Percentiles rank a stretch among this genome's conserved stretches.
Evolutionary conservation across 768 basidiomycete species (phyloP).

Genomic region (Phlegmacium glaucopus): DNA sequence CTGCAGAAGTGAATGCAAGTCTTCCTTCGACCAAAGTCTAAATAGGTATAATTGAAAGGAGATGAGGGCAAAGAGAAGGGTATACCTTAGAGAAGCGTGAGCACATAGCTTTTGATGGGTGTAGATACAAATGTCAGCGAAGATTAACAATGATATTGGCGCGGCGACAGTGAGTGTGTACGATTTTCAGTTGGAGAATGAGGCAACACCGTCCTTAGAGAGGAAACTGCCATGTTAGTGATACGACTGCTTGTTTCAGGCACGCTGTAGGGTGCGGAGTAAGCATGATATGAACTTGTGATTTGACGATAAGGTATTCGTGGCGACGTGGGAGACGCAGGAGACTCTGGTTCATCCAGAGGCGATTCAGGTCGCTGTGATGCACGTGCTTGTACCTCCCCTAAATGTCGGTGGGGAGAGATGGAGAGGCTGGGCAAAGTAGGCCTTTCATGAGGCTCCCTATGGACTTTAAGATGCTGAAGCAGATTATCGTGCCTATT

Average conservation of each 20-base stretch:
- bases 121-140: background rate
- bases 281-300: constrained; percentile 2
- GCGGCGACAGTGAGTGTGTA: background rate
- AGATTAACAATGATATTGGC: background rate
- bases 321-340: constrained; percentile 3
- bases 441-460: constrained; percentile 26
- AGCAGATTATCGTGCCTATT: constrained; percentile 79
- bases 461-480: constrained; percentile 75
- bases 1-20: too few species aligned
- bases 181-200: constrained; percentile 24
- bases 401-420: too few species aligned
- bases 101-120: background rate
- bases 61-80: too few species aligned
- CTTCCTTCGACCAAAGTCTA: too few species aligned
- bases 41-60: too few species aligned
- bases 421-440: background rate
- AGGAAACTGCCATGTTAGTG: constrained; percentile 43
- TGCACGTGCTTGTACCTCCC: background rate
- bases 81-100: background rate
- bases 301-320: constrained; percentile 10
- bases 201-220: constrained; percentile 39
- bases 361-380: background rate
- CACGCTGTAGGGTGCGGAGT: constrained; percentile 13
- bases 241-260: constrained; percentile 25
- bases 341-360: constrained; percentile 5